phyloP scores from a whole-genome alignment of 2,329 filamentous ascomycete genomes.

The Coccinonectria pachysandricola region DNA sequence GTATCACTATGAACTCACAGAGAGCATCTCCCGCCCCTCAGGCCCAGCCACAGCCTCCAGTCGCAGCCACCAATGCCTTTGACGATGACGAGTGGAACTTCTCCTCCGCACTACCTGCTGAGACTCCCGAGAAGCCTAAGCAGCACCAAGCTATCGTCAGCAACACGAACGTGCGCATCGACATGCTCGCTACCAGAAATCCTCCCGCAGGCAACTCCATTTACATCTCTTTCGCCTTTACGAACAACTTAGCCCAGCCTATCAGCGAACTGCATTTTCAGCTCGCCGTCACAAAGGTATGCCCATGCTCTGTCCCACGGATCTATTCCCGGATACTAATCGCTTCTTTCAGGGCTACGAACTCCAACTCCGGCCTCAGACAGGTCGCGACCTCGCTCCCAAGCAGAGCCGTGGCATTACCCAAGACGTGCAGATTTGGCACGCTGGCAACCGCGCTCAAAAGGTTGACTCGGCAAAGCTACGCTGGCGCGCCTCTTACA shows the following conservation, averaged over 20 bases:
- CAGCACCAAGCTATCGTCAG: slow-evolving; percentile 58
- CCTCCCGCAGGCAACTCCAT: slow-evolving; percentile 46
- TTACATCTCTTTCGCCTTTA: slow-evolving; percentile 67
- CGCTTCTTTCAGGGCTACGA: slow-evolving; percentile 54
- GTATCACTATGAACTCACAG: slow-evolving; percentile 16
- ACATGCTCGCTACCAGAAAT: slow-evolving; percentile 58
- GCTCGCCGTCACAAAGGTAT: slow-evolving; percentile 84
- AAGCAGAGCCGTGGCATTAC: slow-evolving; percentile 66
- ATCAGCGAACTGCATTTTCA: slow-evolving; percentile 81
- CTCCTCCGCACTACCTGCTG: slow-evolving; percentile 67
- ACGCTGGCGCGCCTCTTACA: slow-evolving; percentile 80
- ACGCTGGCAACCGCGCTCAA: slow-evolving; percentile 55
- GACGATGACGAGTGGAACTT: slow-evolving; percentile 94
- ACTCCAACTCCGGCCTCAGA: slow-evolving; percentile 75
- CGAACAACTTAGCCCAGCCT: slow-evolving; percentile 62
- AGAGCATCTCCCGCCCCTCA: slow-evolving; percentile 18
- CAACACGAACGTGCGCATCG: slow-evolving; percentile 60
- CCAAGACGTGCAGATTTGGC: slow-evolving; percentile 66
- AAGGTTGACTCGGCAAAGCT: slow-evolving; percentile 78
- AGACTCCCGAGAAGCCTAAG: slow-evolving; percentile 39
- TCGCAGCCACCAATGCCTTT: slow-evolving; percentile 25
- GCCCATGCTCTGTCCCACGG: no score
- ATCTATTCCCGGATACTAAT: slow-evolving; percentile 2
- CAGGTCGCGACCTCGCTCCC: slow-evolving; percentile 63
- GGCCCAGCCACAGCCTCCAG: no score